These are phyloP conservation scores for Laburnicola sp. DNA, from an alignment of 2,329 filamentous ascomycete species.

Conservation along the genomic window DNA sequence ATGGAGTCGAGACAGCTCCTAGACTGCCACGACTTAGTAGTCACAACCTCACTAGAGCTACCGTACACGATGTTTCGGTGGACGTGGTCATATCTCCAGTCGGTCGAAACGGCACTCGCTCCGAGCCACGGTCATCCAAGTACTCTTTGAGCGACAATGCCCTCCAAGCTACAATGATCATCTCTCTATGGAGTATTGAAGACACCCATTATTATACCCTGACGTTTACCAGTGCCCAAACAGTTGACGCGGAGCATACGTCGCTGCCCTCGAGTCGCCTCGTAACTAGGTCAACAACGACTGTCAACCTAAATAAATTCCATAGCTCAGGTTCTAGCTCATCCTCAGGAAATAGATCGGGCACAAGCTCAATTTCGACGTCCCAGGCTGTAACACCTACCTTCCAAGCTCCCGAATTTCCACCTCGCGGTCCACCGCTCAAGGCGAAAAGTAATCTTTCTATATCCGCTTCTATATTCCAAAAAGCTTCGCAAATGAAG, in stretches of 20 bases:
- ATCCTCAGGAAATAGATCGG: conserved; percentile 40
- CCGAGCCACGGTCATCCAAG: conserved; percentile 12
- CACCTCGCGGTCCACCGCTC: conserved; percentile 67
- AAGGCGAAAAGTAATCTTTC: conserved; percentile 53
- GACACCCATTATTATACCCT: conserved; percentile 71
- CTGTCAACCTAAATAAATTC: conserved; percentile 34
- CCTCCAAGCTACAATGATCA: conserved; percentile 72
- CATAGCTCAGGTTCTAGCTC: conserved; percentile 47
- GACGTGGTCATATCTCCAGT: conserved; percentile 66
- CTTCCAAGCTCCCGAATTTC: conserved; percentile 63
- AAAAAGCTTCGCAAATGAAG: conserved; percentile 75
- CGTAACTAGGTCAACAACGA: conserved; percentile 48
- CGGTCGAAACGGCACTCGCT: conserved; percentile 14
- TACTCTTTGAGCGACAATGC: conserved; percentile 29
- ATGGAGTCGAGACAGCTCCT: conserved; percentile 6
- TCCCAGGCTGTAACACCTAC: conserved; percentile 56
- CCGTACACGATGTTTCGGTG: conserved; percentile 63
- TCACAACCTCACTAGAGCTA: conserved; percentile 45
- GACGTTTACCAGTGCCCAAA: conserved; percentile 67
- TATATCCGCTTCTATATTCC: conserved; percentile 65
- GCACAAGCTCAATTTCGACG: conserved; percentile 35
- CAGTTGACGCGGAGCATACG: conserved; percentile 17
- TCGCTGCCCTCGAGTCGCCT: conserved; percentile 42
- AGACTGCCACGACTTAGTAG: conserved; percentile 30
- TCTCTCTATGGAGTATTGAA: conserved; percentile 73